Evolutionary conservation across 2,329 filamentous ascomycete species (phyloP).

Genomic region (Aureobasidium sp.): DNA sequence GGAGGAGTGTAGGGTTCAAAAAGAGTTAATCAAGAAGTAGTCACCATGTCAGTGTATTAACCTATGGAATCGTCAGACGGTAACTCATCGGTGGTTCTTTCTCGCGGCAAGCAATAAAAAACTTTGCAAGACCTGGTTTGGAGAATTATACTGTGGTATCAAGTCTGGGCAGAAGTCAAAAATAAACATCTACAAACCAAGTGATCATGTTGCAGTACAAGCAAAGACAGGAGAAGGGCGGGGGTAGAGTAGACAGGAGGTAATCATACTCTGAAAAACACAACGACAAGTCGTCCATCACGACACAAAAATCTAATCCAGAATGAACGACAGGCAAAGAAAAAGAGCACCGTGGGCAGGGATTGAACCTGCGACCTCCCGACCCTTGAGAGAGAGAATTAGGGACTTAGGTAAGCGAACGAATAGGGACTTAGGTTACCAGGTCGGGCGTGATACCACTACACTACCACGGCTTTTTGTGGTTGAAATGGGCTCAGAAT

Average conservation of each 20-base stretch:
- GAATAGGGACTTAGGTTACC: not conserved
- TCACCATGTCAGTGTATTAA: no score
- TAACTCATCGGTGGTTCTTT: slow-evolving; percentile 54
- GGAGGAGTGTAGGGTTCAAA: slow-evolving; percentile 22
- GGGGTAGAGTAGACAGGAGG: no score
- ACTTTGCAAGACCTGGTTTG: no score
- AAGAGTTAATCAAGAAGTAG: not conserved
- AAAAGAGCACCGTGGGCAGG: not conserved
- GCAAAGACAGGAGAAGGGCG: no score
- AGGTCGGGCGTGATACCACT: not conserved
- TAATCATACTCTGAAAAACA: no score
- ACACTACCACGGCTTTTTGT: not conserved
- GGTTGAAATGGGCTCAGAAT: not conserved
- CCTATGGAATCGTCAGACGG: no score
- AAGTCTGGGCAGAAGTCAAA: no score
- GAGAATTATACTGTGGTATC: no score
- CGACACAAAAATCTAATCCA: not conserved
- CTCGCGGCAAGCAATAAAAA: slow-evolving; percentile 51
- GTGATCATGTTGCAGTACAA: no score
- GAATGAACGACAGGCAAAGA: not conserved
- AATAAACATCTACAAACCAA: no score
- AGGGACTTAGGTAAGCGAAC: not conserved
- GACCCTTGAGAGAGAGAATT: not conserved
- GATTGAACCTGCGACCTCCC: not conserved
- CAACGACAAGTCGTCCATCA: slow-evolving; percentile 38